Evolutionary conservation across 768 basidiomycete genomes (phyloP).

Genomic region (Lactarius psammicola): DNA sequence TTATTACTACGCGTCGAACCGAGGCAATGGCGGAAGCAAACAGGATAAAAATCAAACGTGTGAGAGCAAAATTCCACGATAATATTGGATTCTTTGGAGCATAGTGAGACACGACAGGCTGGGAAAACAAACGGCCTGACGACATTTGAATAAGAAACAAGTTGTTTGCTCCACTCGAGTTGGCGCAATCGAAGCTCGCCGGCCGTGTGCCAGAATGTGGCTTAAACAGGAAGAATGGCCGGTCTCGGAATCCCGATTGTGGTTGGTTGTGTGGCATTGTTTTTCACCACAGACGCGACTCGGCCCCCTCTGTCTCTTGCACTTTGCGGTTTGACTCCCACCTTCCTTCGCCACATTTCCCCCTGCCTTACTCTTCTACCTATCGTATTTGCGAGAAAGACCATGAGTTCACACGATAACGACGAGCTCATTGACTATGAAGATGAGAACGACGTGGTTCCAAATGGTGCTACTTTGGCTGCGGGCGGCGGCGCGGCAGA

Average conservation of each 20-base stretch:
- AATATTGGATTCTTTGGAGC: neutral
- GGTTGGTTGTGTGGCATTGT: conserved; percentile 25
- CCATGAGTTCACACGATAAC: conserved; percentile 80
- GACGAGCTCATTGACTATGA: conserved; percentile 95
- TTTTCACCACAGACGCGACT: conserved; percentile 23
- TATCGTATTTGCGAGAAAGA: conserved; percentile 33
- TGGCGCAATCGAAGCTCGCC: conserved; percentile 3
- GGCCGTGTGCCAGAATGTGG: neutral
- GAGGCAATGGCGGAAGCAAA: neutral
- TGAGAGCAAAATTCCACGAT: neutral
- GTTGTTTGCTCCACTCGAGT: neutral
- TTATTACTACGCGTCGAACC: neutral
- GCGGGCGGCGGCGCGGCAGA: conserved; percentile 47
- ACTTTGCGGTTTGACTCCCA: conserved; percentile 30
- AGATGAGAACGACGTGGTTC: conserved; percentile 79
- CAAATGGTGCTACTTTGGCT: conserved; percentile 53
- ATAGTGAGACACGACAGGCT: neutral
- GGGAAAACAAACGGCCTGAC: neutral
- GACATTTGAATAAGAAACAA: neutral
- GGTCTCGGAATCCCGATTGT: conserved; percentile 4
- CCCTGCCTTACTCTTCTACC: conserved; percentile 34
- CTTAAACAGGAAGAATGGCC: neutral
- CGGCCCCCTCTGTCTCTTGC: neutral
- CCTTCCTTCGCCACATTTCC: conserved; percentile 29
- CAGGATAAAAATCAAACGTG: neutral